These are phyloP conservation scores for Cenococcum geophilum DNA, from an alignment of 495 filamentous ascomycete genomes.

Conservation along the genomic window DNA sequence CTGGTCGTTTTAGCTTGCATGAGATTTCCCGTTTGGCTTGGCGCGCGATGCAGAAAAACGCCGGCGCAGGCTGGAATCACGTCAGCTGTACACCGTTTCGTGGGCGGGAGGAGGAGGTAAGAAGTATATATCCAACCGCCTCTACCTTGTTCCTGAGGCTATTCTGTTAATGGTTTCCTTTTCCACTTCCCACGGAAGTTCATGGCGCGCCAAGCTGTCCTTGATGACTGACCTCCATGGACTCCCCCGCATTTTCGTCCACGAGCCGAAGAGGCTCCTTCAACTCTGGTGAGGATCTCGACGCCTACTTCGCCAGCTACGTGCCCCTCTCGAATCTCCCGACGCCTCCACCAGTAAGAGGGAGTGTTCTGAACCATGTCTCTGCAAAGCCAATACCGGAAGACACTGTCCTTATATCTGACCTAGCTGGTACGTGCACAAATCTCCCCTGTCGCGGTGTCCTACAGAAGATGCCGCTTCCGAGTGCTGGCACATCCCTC, in stretches of 20 bases:
- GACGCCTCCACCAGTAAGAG: conserved; percentile 46
- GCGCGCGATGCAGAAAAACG: neutral
- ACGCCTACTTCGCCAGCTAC: conserved; percentile 48
- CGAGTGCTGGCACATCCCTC: too few species aligned
- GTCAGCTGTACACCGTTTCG: conserved; percentile 7
- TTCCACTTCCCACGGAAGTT: too few species aligned
- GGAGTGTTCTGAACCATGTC: neutral
- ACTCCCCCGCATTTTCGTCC: neutral
- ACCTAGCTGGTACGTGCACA: neutral
- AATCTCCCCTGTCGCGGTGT: neutral
- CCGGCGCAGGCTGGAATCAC: conserved; percentile 1
- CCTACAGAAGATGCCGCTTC: too few species aligned
- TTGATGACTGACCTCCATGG: neutral
- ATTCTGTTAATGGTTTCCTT: too few species aligned
- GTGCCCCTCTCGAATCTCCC: conserved; percentile 53
- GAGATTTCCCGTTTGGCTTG: neutral
- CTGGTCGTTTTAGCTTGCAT: neutral
- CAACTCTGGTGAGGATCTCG: conserved; percentile 1
- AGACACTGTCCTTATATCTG: neutral
- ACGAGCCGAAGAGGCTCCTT: neutral
- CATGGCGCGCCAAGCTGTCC: too few species aligned
- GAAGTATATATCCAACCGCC: neutral
- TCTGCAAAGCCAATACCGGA: neutral
- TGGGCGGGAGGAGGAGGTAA: neutral
- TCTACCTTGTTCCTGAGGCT: neutral